phyloP scores from a whole-genome alignment of 1,139 yeast species.

The Suhomyces kunorum region DNA sequence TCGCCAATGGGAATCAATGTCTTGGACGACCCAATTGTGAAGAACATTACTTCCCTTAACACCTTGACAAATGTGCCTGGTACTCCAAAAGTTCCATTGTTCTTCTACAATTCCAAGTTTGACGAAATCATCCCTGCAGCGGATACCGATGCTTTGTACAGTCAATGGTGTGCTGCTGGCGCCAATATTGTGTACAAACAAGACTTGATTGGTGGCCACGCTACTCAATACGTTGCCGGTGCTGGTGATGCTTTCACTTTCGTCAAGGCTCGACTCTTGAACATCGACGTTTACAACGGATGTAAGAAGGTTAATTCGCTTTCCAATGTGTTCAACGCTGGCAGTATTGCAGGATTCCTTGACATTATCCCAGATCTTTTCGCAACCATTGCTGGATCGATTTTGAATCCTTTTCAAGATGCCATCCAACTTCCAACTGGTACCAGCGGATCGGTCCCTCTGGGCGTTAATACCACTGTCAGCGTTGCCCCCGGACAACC shows the following conservation, averaged over 20 bases:
- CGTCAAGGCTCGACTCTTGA: not conserved
- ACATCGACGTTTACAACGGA: not conserved
- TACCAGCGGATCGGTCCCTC: no score
- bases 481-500: no score
- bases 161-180: slow-evolving; percentile 20
- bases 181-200: slow-evolving; percentile 19
- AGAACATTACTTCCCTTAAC: slow-evolving; percentile 2
- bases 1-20: not conserved
- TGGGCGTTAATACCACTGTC: no score
- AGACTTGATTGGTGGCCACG: slow-evolving; percentile 19
- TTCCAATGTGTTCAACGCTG: not conserved
- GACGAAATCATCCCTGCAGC: slow-evolving; percentile 26
- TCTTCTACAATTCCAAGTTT: slow-evolving; percentile 33
- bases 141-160: slow-evolving; percentile 15
- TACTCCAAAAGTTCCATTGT: slow-evolving; percentile 29
- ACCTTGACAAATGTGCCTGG: slow-evolving; percentile 22
- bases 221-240: slow-evolving; percentile 18
- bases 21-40: not conserved
- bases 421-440: no score
- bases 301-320: not conserved
- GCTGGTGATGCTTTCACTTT: slow-evolving; percentile 18
- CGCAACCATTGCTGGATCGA: no score
- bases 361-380: not conserved
- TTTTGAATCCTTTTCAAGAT: no score
- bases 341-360: not conserved